A percentile compares a stretch with the other conserved stretches of the same genome.
These are phyloP conservation scores for Panellus pusillus DNA, from an alignment of 768 basidiomycete species.

Conservation along the genomic window DNA sequence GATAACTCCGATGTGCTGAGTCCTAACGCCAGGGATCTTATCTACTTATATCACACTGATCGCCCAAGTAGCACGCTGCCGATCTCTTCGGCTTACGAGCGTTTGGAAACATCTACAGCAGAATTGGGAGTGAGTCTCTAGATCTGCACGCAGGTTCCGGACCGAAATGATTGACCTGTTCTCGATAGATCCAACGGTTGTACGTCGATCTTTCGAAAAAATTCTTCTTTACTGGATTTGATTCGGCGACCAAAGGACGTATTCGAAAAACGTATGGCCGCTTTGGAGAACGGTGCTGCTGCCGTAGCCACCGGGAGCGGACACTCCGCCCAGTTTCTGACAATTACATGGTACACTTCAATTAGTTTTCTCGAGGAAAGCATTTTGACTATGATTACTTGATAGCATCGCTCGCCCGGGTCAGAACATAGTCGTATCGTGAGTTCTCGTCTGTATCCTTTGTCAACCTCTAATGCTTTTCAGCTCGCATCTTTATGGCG, in stretches of 20 bases:
- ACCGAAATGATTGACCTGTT: not conserved
- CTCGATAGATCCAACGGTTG: constrained; percentile 1
- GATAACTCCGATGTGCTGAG: constrained; percentile 60
- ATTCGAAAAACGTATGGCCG: constrained; percentile 77
- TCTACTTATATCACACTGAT: not conserved
- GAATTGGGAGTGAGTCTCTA: constrained; percentile 52
- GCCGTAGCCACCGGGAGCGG: constrained; percentile 76
- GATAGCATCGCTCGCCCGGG: constrained; percentile 51
- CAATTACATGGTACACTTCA: constrained; percentile 44
- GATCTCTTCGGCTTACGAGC: constrained; percentile 68
- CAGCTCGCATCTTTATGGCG: constrained; percentile 68
- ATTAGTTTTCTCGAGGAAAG: too few relatives aligned
- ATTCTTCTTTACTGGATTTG: not conserved
- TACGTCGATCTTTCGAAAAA: not conserved
- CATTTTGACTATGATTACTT: too few relatives aligned
- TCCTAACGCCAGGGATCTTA: not conserved
- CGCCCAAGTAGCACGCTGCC: constrained; percentile 56
- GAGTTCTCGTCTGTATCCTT: constrained; percentile 25
- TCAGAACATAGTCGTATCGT: constrained; percentile 80
- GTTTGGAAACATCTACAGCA: constrained; percentile 63
- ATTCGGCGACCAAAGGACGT: constrained; percentile 49
- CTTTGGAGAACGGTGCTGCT: constrained; percentile 77
- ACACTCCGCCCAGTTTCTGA: constrained; percentile 75
- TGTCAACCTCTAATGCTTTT: not conserved
- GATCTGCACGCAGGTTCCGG: not conserved